These are phyloP conservation scores for Aspergillus ostianus DNA, from an alignment of 495 filamentous ascomycete genomes.

Conservation along the genomic window DNA sequence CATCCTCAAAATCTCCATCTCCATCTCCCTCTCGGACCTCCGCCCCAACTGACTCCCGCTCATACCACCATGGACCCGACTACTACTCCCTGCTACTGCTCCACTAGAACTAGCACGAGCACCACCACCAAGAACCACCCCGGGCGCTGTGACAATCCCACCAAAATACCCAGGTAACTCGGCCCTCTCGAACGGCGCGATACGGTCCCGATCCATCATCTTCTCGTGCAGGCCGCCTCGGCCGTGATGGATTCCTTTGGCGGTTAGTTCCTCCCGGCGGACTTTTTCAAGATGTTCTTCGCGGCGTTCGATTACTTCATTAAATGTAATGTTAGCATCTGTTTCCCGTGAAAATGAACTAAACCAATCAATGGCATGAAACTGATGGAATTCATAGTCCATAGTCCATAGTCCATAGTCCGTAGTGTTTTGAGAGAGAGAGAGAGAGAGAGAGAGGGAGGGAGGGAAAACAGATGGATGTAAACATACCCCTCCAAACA, in stretches of 20 bases:
- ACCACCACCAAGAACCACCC: conserved; percentile 5
- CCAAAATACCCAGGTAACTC: conserved; percentile 22
- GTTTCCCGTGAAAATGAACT: no score
- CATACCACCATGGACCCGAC: not conserved
- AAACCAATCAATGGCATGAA: no score
- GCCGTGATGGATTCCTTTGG: conserved; percentile 14
- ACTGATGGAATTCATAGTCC: no score
- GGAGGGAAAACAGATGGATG: conserved; percentile 6
- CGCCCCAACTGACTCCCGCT: not conserved
- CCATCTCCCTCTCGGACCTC: conserved; percentile 1
- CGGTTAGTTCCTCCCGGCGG: conserved; percentile 15
- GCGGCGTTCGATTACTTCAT: conserved; percentile 33
- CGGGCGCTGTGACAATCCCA: not conserved
- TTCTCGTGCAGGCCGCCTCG: conserved; percentile 23
- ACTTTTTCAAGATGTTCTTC: conserved; percentile 24
- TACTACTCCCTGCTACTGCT: not conserved
- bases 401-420: no score
- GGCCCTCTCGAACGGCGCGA: conserved; percentile 10
- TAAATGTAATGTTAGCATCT: not conserved
- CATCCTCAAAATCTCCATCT: conserved; percentile 4
- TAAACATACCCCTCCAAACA: conserved; percentile 34
- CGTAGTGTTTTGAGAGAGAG: no score
- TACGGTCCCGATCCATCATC: conserved; percentile 22
- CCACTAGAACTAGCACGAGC: no score
- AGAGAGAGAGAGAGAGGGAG: no score